Percentiles rank a stretch among this genome's conserved stretches.
Evolutionary conservation across 78 protist genomes (phyloP).

Genomic region (Dictyostelium citrinum): DNA sequence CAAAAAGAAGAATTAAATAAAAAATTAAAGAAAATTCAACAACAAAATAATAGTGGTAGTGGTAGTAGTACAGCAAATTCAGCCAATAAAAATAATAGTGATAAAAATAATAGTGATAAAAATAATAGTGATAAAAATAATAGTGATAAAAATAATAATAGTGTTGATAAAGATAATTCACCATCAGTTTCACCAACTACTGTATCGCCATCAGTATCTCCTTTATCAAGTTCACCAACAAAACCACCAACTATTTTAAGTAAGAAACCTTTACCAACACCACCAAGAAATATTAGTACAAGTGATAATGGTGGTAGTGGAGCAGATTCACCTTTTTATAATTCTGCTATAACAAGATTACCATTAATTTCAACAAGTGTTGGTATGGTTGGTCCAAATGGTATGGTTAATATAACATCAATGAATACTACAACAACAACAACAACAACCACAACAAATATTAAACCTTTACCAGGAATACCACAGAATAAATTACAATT

Average conservation of each 20-base stretch:
- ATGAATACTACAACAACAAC: neutral
- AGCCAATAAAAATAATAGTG: neutral
- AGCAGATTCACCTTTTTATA: neutral
- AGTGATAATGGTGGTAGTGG: neutral
- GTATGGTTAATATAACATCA: neutral
- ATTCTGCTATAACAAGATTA: neutral
- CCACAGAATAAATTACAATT: neutral
- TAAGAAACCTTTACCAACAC: neutral
- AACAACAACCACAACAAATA: neutral
- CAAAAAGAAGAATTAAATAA: conserved; percentile 2
- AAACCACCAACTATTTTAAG: neutral
- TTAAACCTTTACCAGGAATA: neutral
- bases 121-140: neutral
- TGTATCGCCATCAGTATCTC: neutral
- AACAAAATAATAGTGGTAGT: neutral
- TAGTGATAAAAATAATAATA: neutral
- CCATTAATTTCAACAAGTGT: neutral
- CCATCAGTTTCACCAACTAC: neutral
- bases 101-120: neutral
- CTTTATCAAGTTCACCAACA: neutral
- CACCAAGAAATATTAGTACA: neutral
- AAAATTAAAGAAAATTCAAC: neutral
- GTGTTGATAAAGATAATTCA: too few relatives aligned
- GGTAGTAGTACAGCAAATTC: neutral
- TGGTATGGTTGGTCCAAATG: neutral